Base-by-base conservation (phyloP, 192 early-diverging fungal genomes). In the Rhizophagus clarus region DNA sequence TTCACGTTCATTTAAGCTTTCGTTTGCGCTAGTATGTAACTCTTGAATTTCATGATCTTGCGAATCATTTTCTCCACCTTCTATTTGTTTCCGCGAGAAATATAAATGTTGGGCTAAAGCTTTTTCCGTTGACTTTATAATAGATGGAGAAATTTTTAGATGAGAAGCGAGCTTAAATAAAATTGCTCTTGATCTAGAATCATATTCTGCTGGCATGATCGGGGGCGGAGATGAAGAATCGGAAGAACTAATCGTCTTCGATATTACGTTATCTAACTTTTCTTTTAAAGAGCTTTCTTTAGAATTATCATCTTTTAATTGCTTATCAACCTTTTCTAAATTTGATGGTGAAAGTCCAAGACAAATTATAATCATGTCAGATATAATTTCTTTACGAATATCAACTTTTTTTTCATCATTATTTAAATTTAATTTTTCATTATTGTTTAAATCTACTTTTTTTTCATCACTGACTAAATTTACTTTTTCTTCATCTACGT, bases 61-160 rank as follows among this genome's bases (percentile, higher is more conserved):
- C 17, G 79, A 63, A 26, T 83, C 70, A 12, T 28, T 61, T 34
- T 66, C 68, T 60, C 79, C 76, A 69, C 75, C 70, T 29, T 86
- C 82, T n/a, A 76, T 63, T 12, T 80, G 80, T 40, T 86, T 80
- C 22, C 84, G 85, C 14, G 82, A 72, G 77, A 89, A 89, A 72
- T 89, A 91, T 32, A 91, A 76, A 56, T 91, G 82, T 64, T 91
- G 90, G 0, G 85, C 84, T 15, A 91, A 76, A 37, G 79, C 79
- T 61, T 85, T 85, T 61, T 91, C 90, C 8, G 87, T 77, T 14
- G 62, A 74, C 22, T 42, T 22, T 14, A 91, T 72, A n/a, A 83
- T 62, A 2, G 67, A 76, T 5, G 34, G 28, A 1, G 82, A 75
- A 24, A 89, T 66, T 6, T 74, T 42, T 32, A 89, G 68, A 37